Base-by-base conservation (phyloP, 2,329 filamentous ascomycete species). In the Botrytis byssoidea region DNA sequence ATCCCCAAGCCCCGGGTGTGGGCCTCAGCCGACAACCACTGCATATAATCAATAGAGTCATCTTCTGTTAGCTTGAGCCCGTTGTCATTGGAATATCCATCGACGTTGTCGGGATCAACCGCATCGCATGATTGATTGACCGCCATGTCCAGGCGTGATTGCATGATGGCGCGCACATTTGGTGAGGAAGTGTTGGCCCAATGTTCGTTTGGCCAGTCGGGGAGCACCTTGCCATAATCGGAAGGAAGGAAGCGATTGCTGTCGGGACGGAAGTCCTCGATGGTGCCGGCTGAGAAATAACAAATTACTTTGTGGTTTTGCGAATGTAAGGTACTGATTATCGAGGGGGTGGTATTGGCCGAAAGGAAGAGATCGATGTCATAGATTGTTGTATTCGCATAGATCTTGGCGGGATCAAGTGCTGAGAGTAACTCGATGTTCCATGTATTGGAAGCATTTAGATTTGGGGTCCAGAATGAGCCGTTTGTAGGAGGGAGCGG, bases 231-330 rank as follows among this genome's bases (percentile, higher is more conserved):
- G 90, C 91, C 64, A 89, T 80, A 76, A 14, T 92, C 91, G 0
- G 81, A 80, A 2, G 83, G 74, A 12, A 83, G 78, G 78, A 93
- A 93, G 8, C 87, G 78, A 76, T 48, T 80, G 1, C 68, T 35
- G 79, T 93, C 91, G 0, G 85, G 82, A 4, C 91, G 86, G 83
- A 86, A 88, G 70, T 88, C 79, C 81, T 93, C 92, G 78, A 87
- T 92, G 14, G 88, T 90, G 2, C 92, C 91, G 0, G 90, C 90
- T 69, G 89, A 91, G 83, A 93, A 93, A 82, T 94, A 93, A 83
- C 91, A 94, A 72, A 93, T 90, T 72, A 92, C 87, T 75, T 87
- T 89, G 78, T 87, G 87, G 9, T 86, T 87, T 57, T 84, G 77
- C 4, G 76, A 75, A 66, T 89, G 86, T 16, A 90, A 82, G 9